Evolutionary conservation across 345 rosid species (phyloP).

Genomic region (Sonneratia caseolaris): DNA sequence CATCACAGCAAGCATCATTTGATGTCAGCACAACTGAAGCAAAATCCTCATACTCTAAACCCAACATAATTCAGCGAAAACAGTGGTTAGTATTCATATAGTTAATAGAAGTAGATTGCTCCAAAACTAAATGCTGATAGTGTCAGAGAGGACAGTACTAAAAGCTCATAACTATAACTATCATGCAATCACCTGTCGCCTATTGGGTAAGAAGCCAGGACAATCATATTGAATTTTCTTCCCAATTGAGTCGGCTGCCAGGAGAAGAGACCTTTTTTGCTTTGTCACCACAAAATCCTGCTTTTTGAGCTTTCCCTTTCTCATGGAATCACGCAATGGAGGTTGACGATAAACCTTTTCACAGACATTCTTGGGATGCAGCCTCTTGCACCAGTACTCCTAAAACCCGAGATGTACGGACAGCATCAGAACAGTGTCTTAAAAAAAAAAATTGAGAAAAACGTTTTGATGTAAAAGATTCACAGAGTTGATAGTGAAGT

Average conservation of each 20-base stretch:
- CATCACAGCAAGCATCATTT: background rate
- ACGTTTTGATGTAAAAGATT: background rate
- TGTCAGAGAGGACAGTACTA: background rate
- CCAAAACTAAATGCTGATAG: background rate
- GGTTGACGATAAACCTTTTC: conserved; percentile 96
- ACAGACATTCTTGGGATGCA: conserved; percentile 89
- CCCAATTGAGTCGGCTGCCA: conserved; percentile 81
- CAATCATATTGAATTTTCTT: conserved; percentile 80
- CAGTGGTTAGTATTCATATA: background rate
- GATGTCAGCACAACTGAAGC: background rate
- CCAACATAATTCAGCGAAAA: background rate
- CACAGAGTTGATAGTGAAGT: background rate
- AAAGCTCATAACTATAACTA: background rate
- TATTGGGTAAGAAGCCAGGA: conserved; percentile 77
- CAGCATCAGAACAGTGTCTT: background rate
- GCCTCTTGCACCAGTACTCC: conserved; percentile 98
- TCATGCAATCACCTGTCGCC: conserved; percentile 59
- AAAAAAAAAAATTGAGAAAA: background rate
- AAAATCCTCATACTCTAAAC: background rate
- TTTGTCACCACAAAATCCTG: conserved; percentile 77
- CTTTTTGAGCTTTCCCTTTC: conserved; percentile 76
- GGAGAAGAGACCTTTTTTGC: conserved; percentile 60
- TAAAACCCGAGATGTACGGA: conserved; percentile 16
- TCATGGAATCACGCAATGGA: conserved; percentile 71
- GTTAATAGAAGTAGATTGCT: background rate